Evolutionary conservation across 257 asterid genomes (phyloP).

Genomic region (Capsicum baccatum): DNA sequence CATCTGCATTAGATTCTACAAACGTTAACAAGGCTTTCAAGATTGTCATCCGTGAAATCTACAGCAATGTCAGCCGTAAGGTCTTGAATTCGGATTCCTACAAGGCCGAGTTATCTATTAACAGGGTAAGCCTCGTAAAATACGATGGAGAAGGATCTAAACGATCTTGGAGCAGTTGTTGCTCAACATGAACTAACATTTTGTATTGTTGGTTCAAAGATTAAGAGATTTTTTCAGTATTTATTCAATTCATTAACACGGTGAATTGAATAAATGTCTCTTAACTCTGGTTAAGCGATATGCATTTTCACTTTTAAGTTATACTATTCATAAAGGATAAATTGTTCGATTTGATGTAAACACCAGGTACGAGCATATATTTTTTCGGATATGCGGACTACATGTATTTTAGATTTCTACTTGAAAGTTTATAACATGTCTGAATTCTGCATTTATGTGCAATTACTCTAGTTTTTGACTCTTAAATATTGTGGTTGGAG

Average conservation of each 20-base stretch:
- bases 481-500: background rate
- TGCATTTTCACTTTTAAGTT: background rate
- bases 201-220: background rate
- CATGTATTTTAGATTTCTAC: too few species aligned
- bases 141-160: constrained; percentile 33
- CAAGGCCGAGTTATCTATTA: constrained; percentile 40
- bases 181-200: constrained; percentile 31
- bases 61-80: constrained; percentile 37
- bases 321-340: background rate
- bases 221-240: constrained; percentile 6
- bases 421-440: too few species aligned
- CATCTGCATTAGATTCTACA: constrained; percentile 46
- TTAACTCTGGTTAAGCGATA: background rate
- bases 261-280: constrained; percentile 13
- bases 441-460: too few species aligned
- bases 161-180: constrained; percentile 32
- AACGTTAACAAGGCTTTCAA: constrained; percentile 41
- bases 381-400: too few species aligned
- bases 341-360: background rate
- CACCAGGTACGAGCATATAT: too few species aligned
- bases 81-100: constrained; percentile 37
- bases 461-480: too few species aligned
- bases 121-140: constrained; percentile 38
- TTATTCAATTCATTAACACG: constrained; percentile 18
- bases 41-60: constrained; percentile 41